Evolutionary conservation across 371 early-diverging fungal species (phyloP).

Genomic region (Dichotomocladium elegans): DNA sequence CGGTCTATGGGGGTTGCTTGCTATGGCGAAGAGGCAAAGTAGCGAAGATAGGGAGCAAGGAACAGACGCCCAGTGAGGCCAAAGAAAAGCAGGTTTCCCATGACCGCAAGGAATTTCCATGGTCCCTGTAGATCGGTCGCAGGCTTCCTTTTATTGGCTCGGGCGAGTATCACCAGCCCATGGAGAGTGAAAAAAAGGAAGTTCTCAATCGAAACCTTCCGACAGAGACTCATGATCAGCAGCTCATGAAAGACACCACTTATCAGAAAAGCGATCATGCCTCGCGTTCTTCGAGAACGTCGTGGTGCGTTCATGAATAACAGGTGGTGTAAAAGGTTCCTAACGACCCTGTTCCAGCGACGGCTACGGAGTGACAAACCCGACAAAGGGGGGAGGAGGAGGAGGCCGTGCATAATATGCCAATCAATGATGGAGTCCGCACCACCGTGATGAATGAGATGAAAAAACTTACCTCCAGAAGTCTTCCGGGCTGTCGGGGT

Average conservation of each 20-base stretch:
- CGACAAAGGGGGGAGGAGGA: too few species aligned
- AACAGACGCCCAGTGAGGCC: conserved; percentile 34
- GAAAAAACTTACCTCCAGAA: conserved; percentile 44
- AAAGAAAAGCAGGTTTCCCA: conserved; percentile 16
- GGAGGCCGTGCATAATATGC: too few species aligned
- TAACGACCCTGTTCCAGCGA: conserved; percentile 34
- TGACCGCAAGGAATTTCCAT: too few species aligned
- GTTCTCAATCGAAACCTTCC: conserved; percentile 34
- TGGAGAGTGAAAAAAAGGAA: conserved; percentile 27
- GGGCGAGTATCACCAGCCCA: conserved; percentile 18
- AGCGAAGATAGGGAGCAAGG: conserved; percentile 30
- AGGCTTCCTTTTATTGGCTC: too few species aligned
- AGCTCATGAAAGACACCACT: conserved; percentile 38
- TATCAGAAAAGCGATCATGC: conserved; percentile 23
- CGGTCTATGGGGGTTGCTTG: background rate
- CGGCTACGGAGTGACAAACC: too few species aligned
- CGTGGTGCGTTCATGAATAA: conserved; percentile 9
- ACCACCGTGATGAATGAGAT: background rate
- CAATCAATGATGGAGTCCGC: too few species aligned
- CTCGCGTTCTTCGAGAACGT: conserved; percentile 8
- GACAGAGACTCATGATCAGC: conserved; percentile 28
- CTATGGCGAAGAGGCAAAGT: background rate
- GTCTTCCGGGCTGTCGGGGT: conserved; percentile 25
- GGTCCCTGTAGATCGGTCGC: too few species aligned
- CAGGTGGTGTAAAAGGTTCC: conserved; percentile 22